Percentiles rank a stretch among this genome's conserved stretches.
Evolutionary conservation across 805 yeast species (phyloP).

Genomic region (Groenewaldozyma salmanticensis): DNA sequence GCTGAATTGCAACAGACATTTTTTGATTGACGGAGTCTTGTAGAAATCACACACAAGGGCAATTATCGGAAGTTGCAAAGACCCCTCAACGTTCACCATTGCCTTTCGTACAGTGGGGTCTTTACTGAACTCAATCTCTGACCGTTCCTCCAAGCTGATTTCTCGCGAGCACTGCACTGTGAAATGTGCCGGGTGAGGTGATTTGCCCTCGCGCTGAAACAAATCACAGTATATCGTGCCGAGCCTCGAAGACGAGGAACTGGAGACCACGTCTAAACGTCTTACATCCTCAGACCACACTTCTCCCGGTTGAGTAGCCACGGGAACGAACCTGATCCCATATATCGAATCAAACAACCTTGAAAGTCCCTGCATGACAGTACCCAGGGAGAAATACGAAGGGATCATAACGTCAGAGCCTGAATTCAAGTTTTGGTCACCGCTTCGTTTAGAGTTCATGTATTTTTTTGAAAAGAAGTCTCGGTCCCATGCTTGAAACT

Average conservation of each 20-base stretch:
- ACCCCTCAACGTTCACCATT: slow-evolving; percentile 27
- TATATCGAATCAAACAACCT: slow-evolving; percentile 60
- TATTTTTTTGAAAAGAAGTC: slow-evolving; percentile 46
- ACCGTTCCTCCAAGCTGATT: slow-evolving; percentile 1
- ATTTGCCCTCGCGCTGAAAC: slow-evolving; percentile 65
- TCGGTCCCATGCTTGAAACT: slow-evolving; percentile 82
- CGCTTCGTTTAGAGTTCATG: slow-evolving; percentile 17
- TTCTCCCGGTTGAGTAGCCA: slow-evolving; percentile 55
- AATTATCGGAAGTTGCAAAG: slow-evolving; percentile 79
- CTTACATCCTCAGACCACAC: slow-evolving; percentile 86
- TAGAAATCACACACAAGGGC: slow-evolving; percentile 79
- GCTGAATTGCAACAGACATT: slow-evolving; percentile 53
- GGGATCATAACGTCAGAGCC: slow-evolving; percentile 31
- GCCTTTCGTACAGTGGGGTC: slow-evolving; percentile 5
- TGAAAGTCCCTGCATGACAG: slow-evolving; percentile 76
- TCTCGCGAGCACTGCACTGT: slow-evolving; percentile 87
- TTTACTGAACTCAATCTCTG: not conserved
- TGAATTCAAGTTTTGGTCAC: not conserved
- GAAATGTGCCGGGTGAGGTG: slow-evolving; percentile 87
- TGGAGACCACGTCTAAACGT: slow-evolving; percentile 65
- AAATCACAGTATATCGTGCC: slow-evolving; percentile 86
- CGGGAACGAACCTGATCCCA: slow-evolving; percentile 68
- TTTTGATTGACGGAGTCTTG: slow-evolving; percentile 25
- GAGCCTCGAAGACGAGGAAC: slow-evolving; percentile 42
- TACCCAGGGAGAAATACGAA: slow-evolving; percentile 72